These are phyloP conservation scores for Penstemon davidsonii DNA, from an alignment of 257 asterid genomes.

Conservation along the genomic window DNA sequence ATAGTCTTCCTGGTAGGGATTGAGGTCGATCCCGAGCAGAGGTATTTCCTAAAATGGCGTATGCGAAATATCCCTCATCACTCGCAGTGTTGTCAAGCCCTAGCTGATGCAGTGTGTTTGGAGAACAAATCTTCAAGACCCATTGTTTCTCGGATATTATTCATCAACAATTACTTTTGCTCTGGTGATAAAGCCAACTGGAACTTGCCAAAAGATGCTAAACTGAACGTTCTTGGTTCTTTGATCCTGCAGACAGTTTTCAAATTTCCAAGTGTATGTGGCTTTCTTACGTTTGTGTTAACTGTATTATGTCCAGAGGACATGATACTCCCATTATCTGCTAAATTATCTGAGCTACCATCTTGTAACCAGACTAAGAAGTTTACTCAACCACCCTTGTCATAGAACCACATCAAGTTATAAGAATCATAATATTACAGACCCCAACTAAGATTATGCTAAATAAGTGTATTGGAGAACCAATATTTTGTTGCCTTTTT, in stretches of 20 bases:
- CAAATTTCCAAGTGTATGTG: slow-evolving; percentile 70
- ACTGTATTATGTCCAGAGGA: neutral
- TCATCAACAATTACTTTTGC: slow-evolving; percentile 63
- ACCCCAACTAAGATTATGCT: neutral
- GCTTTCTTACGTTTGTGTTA: slow-evolving; percentile 14
- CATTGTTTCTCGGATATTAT: slow-evolving; percentile 69
- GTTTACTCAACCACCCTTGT: slow-evolving; percentile 10
- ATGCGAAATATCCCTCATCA: too few species aligned
- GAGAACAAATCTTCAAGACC: slow-evolving; percentile 55
- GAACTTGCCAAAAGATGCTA: slow-evolving; percentile 74
- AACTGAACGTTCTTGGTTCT: slow-evolving; percentile 86
- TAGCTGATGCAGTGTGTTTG: slow-evolving; percentile 70
- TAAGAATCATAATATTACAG: neutral
- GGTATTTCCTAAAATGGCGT: too few species aligned
- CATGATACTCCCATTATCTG: slow-evolving; percentile 7
- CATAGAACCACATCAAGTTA: slow-evolving; percentile 1
- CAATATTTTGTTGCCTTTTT: neutral
- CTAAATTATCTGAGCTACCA: neutral
- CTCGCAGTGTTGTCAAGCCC: slow-evolving; percentile 83
- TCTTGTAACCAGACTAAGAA: slow-evolving; percentile 6
- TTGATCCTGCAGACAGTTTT: slow-evolving; percentile 83
- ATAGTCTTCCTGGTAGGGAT: too few species aligned
- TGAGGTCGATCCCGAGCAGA: too few species aligned
- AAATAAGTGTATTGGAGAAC: slow-evolving; percentile 10
- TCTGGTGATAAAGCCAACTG: slow-evolving; percentile 66